Evolutionary conservation across 192 early-diverging fungal species (phyloP), one percentile per base, ranked within the genome.

Genomic region (Linnemannia schmuckeri): DNA sequence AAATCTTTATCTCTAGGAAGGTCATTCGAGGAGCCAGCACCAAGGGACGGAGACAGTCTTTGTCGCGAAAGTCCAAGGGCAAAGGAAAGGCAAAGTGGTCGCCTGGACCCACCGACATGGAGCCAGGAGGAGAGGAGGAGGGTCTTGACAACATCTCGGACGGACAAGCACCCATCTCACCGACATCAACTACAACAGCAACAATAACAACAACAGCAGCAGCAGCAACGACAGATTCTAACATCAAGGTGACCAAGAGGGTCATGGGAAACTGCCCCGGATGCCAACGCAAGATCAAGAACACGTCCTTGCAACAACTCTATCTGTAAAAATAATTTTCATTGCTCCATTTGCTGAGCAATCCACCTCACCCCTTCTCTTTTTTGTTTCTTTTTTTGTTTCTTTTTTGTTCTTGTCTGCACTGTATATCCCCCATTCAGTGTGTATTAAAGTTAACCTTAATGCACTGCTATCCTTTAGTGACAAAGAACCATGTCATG

Each of bases 261-360:
- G 37, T 35, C 8, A 74, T 47, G 18, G 76, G 76, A n/a, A 38
- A 33, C 10, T 83, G 82, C 44, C 82, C 82, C 4, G 68, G 76
- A n/a, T 83, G 82, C 37, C 61, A 74, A 54, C 82, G 82, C 42
- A 61, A 74, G 70, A 77, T 83, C 61, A 63, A 52, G 38, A 72
- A 46, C 46, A 41, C 76, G 22, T 27, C 72, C n/a, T n/a, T 83
- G 37, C 72, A 78, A 30, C 82, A 77, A 63, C 70, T 83, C 24
- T 83, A 83, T 42, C 38, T 78, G 44, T 83, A 78, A 78, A 40
- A 66, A 74, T 66, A 66, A 30, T 10, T 7, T 10, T 66, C 61
- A 4, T 30, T 12, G 30, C 61, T 66, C 27, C 61, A 52, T 4
- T 6, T 52, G 18, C 20, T 3, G 49, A 52, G 49, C 18, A 52